These are phyloP conservation scores for Blastomyces silverae DNA, from an alignment of 2,329 filamentous ascomycete species.

Conservation along the genomic window DNA sequence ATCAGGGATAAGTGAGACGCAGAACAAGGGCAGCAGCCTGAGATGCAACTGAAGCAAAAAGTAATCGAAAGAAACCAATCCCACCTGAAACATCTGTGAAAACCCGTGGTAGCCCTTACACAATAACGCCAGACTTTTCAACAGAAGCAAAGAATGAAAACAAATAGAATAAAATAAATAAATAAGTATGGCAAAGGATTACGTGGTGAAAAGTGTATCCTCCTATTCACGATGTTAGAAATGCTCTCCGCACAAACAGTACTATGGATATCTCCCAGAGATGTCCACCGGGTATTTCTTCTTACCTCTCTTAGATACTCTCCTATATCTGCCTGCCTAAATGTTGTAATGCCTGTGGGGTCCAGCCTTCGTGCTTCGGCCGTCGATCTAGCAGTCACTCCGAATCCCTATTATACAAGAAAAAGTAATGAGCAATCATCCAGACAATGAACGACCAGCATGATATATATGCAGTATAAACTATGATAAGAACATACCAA, in stretches of 20 bases:
- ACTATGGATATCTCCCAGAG: background rate
- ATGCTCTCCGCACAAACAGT: too few relatives aligned
- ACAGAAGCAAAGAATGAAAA: background rate
- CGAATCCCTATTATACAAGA: conserved; percentile 62
- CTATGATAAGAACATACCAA: conserved; percentile 40
- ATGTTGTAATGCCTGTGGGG: conserved; percentile 81
- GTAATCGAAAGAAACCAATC: background rate
- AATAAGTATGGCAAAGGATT: background rate
- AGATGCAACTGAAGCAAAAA: background rate
- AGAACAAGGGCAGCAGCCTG: background rate
- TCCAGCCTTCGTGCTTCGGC: conserved; percentile 77
- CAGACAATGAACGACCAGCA: background rate
- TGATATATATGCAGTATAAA: conserved; percentile 7
- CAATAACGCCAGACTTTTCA: conserved; percentile 7
- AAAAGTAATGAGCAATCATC: conserved; percentile 13
- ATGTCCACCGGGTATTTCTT: conserved; percentile 11
- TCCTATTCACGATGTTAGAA: conserved; percentile 37
- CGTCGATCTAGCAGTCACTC: conserved; percentile 80
- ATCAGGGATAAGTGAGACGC: background rate
- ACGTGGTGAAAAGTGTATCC: conserved; percentile 56
- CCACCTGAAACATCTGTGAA: background rate
- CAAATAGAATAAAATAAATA: background rate
- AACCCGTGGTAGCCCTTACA: background rate
- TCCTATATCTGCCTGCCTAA: conserved; percentile 87
- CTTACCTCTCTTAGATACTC: conserved; percentile 78